These are phyloP conservation scores for Flaveria trinervia DNA, from an alignment of 129 eudicot genomes.

Conservation along the genomic window DNA sequence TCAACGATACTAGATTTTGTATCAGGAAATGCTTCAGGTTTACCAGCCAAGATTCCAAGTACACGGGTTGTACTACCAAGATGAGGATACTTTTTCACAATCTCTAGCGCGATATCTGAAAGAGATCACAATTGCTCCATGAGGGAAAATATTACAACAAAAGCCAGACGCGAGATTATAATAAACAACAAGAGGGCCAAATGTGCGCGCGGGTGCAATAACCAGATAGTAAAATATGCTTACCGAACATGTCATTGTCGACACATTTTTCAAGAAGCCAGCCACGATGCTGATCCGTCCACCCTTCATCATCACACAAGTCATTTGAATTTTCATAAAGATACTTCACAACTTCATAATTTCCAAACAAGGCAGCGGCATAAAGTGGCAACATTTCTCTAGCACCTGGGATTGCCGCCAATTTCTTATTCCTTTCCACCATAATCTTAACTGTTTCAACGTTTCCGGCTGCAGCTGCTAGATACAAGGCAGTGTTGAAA, in stretches of 20 bases:
- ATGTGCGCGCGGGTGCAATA: not conserved
- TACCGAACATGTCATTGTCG: conserved; percentile 44
- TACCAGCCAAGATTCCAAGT: conserved; percentile 26
- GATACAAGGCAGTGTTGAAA: conserved; percentile 36
- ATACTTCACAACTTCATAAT: conserved; percentile 38
- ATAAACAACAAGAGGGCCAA: no score
- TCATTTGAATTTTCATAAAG: conserved; percentile 15
- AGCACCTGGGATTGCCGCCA: conserved; percentile 28
- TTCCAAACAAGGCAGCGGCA: conserved; percentile 41
- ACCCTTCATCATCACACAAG: conserved; percentile 9
- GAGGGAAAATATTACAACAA: not conserved
- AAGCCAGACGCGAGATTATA: no score
- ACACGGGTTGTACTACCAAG: not conserved
- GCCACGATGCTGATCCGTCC: conserved; percentile 24
- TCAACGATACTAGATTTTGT: not conserved
- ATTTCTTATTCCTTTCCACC: conserved; percentile 15
- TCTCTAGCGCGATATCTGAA: conserved; percentile 39
- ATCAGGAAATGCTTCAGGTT: conserved; percentile 7
- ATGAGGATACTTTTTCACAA: conserved; percentile 2
- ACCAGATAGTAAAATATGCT: not conserved
- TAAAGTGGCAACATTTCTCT: conserved; percentile 17
- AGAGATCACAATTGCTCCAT: not conserved
- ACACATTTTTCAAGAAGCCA: conserved; percentile 31
- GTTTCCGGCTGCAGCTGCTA: conserved; percentile 44
- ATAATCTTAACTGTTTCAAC: conserved; percentile 30